phyloP scores from a whole-genome alignment of 345 rosid species.

The Populus euphratica region DNA sequence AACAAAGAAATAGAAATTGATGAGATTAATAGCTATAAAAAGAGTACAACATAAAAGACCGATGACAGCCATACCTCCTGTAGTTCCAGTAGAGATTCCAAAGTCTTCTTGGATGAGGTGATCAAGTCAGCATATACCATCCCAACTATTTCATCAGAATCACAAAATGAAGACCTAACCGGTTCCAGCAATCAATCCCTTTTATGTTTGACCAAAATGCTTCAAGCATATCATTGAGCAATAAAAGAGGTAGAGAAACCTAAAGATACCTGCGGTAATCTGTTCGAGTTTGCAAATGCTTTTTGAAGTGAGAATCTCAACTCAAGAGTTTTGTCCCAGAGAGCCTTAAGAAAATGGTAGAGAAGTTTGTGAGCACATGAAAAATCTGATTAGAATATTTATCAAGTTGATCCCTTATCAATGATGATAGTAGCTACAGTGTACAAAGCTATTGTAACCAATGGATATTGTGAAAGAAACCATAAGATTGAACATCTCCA shows the following conservation, averaged over 20 bases:
- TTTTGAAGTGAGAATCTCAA: conserved; percentile 86
- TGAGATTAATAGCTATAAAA: neutral
- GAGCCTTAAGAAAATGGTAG: conserved; percentile 39
- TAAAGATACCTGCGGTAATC: conserved; percentile 62
- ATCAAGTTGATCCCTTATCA: neutral
- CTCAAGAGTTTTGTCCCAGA: conserved; percentile 83
- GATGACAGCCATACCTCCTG: conserved; percentile 55
- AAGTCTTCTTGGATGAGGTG: conserved; percentile 59
- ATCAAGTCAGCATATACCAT: conserved; percentile 60
- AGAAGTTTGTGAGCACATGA: conserved; percentile 1
- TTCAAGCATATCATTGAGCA: neutral
- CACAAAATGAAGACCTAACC: conserved; percentile 57
- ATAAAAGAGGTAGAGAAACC: neutral
- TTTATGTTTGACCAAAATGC: conserved; percentile 5
- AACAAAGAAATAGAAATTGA: neutral
- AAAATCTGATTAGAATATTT: neutral
- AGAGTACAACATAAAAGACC: neutral
- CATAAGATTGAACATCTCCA: conserved; percentile 43
- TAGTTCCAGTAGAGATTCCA: conserved; percentile 68
- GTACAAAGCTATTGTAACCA: neutral
- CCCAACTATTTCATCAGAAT: conserved; percentile 45
- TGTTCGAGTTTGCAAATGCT: conserved; percentile 69
- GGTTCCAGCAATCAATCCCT: conserved; percentile 50
- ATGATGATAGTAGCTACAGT: neutral
- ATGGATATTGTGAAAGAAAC: neutral